A percentile compares a stretch with the other conserved stretches of the same genome.
These are phyloP conservation scores for Chalaropsis ovoidea DNA, from an alignment of 2,329 filamentous ascomycete genomes.

Conservation along the genomic window DNA sequence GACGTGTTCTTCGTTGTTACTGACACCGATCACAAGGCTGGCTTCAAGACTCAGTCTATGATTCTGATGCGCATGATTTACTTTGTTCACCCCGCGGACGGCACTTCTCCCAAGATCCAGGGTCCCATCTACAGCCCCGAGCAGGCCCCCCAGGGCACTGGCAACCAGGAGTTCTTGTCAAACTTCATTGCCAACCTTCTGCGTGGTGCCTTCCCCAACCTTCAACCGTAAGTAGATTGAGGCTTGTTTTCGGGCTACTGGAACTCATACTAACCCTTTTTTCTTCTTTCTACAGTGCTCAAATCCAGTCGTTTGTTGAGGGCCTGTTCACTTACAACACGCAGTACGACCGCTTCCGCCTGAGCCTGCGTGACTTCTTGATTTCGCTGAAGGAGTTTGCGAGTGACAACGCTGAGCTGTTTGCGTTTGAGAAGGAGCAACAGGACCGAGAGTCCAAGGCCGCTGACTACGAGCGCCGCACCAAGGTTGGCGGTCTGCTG, in stretches of 20 bases:
- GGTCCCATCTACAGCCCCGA: conserved; percentile 81
- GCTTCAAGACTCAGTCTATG: conserved; percentile 96
- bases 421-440: conserved; percentile 87
- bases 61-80: conserved; percentile 92
- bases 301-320: conserved; percentile 85
- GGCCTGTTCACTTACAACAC: conserved; percentile 81
- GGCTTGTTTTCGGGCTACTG: not conserved
- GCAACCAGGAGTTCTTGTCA: conserved; percentile 81
- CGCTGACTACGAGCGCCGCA: conserved; percentile 79
- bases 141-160: conserved; percentile 70
- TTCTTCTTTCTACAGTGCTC: conserved; percentile 47
- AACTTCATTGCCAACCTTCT: conserved; percentile 79
- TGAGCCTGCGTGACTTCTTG: conserved; percentile 90
- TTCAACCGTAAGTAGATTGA: conserved; percentile 60
- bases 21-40: conserved; percentile 95
- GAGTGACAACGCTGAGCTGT: conserved; percentile 89
- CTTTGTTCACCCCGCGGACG: conserved; percentile 68
- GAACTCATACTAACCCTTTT: conserved; percentile 24
- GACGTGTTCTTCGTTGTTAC: conserved; percentile 98
- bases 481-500: conserved; percentile 89
- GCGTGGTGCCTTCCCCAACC: conserved; percentile 83
- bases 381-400: conserved; percentile 96
- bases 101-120: conserved; percentile 68
- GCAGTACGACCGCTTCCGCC: conserved; percentile 87
- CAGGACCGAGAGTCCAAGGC: conserved; percentile 75